Evolutionary conservation across 306 rosid genomes (phyloP).

Genomic region (Luffa aegyptiaca): DNA sequence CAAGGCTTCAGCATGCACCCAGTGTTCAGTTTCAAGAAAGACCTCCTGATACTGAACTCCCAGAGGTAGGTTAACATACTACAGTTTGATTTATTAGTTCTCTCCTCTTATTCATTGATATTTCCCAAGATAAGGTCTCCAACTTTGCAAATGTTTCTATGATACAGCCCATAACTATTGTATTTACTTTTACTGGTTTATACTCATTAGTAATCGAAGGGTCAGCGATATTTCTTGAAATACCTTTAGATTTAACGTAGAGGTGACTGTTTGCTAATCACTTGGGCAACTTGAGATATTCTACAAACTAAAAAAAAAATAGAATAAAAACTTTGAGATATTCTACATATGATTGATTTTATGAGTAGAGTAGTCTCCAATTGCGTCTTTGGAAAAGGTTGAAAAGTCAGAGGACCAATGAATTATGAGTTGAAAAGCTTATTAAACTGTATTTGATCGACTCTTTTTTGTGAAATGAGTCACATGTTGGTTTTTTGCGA

Average conservation of each 20-base stretch:
- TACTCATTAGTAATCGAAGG: background rate
- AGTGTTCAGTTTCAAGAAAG: constrained; percentile 79
- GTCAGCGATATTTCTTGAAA: background rate
- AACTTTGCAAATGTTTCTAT: background rate
- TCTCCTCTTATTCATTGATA: background rate
- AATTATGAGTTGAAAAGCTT: background rate
- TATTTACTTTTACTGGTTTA: background rate
- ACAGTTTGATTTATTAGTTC: background rate
- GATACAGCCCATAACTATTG: background rate
- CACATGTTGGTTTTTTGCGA: background rate
- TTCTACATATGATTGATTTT: background rate
- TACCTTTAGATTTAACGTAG: background rate
- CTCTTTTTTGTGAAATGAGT: background rate
- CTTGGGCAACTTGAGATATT: background rate
- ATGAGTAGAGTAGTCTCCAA: background rate
- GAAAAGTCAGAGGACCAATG: background rate
- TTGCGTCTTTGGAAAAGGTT: background rate
- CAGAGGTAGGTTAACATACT: constrained; percentile 40
- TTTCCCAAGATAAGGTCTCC: background rate
- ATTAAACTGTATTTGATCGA: background rate
- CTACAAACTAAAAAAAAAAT: too few species aligned
- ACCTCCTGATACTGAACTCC: constrained; percentile 68
- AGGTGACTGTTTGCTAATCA: background rate
- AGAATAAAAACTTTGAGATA: too few species aligned
- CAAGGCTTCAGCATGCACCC: constrained; percentile 83